These are phyloP conservation scores for Venustampulla echinocandica DNA, from an alignment of 495 filamentous ascomycete species.

Conservation along the genomic window DNA sequence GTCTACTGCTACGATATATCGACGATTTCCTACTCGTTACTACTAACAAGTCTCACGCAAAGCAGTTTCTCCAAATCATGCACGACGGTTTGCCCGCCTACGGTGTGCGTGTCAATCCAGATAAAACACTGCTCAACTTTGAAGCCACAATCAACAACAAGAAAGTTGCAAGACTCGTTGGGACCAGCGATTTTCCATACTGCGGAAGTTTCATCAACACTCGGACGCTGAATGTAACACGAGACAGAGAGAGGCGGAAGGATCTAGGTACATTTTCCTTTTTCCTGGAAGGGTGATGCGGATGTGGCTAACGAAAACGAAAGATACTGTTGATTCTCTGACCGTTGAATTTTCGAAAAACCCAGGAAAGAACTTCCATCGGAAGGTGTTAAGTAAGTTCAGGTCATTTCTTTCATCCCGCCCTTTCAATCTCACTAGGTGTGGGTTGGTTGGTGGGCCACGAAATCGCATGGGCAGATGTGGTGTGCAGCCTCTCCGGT, in stretches of 20 bases:
- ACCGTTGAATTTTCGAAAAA: conserved; percentile 63
- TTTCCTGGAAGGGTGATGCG: background rate
- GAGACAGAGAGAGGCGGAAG: conserved; percentile 16
- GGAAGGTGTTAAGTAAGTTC: conserved; percentile 61
- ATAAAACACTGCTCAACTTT: conserved; percentile 85
- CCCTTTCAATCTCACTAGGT: background rate
- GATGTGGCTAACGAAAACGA: background rate
- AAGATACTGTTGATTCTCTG: conserved; percentile 44
- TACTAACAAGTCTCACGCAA: conserved; percentile 51
- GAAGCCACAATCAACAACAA: conserved; percentile 48
- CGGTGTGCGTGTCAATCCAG: conserved; percentile 66
- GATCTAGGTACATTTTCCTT: conserved; percentile 12
- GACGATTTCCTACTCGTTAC: conserved; percentile 93
- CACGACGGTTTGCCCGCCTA: conserved; percentile 66
- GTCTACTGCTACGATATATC: conserved; percentile 68
- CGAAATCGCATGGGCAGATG: background rate
- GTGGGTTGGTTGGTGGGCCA: too few species aligned
- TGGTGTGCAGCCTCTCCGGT: background rate
- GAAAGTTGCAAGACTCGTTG: conserved; percentile 42
- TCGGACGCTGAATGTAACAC: conserved; percentile 58
- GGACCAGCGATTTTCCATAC: conserved; percentile 62
- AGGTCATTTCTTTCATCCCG: background rate
- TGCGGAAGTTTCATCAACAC: conserved; percentile 75
- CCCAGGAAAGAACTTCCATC: conserved; percentile 66
- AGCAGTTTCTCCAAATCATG: conserved; percentile 68